A percentile compares a stretch with the other conserved stretches of the same genome.
Evolutionary conservation across 164 flowering plant species (phyloP).

Genomic region (Euptelea pleiosperma): DNA sequence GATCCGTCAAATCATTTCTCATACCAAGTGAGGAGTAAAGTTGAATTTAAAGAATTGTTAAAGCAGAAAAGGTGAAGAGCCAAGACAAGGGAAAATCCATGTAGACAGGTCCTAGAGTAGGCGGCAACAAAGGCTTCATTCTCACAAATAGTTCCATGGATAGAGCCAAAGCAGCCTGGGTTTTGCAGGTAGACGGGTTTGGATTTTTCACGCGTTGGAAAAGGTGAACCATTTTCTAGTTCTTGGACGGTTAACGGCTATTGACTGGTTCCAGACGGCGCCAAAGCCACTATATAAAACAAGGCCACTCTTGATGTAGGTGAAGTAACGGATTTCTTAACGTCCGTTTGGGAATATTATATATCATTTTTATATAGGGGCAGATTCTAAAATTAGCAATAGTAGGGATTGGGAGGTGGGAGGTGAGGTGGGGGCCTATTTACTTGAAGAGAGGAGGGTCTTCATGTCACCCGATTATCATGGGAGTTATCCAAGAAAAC

Average conservation of each 20-base stretch:
- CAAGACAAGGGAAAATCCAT: constrained; percentile 21
- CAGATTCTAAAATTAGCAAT: too few relatives aligned
- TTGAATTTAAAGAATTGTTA: too few relatives aligned
- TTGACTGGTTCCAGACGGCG: not conserved
- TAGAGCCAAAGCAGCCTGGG: constrained; percentile 26
- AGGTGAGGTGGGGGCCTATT: too few relatives aligned
- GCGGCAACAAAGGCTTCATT: constrained; percentile 17
- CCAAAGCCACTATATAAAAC: not conserved
- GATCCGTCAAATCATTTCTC: not conserved
- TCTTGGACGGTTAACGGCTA: not conserved
- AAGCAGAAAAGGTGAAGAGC: not conserved
- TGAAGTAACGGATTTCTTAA: too few relatives aligned
- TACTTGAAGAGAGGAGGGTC: too few relatives aligned
- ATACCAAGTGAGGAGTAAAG: too few relatives aligned
- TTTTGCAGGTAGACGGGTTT: constrained; percentile 17
- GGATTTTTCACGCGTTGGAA: constrained; percentile 10
- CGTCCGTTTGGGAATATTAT: too few relatives aligned
- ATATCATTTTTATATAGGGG: too few relatives aligned
- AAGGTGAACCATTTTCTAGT: not conserved
- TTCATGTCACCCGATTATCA: too few relatives aligned
- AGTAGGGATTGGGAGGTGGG: too few relatives aligned
- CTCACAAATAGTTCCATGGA: constrained; percentile 2
- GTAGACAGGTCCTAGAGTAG: constrained; percentile 9
- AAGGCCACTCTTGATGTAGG: too few relatives aligned
- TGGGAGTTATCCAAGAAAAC: too few relatives aligned